These are phyloP conservation scores for Chondrostereum purpureum DNA, from an alignment of 1,284 basidiomycete species.

Conservation along the genomic window DNA sequence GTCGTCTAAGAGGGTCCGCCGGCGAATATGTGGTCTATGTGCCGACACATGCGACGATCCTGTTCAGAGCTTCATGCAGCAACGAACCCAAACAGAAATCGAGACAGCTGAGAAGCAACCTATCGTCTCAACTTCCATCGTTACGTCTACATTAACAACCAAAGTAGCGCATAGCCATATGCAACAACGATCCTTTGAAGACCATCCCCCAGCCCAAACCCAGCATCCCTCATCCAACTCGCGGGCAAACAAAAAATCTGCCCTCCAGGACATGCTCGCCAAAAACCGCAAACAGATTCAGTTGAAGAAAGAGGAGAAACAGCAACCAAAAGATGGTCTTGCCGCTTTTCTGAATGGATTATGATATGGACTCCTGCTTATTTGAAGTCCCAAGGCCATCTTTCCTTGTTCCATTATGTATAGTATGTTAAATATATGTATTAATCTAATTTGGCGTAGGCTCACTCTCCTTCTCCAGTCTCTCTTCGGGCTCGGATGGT, in stretches of 20 bases:
- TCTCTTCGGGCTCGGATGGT: slow-evolving; percentile 7
- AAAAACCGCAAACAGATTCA: slow-evolving; percentile 49
- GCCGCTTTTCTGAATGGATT: slow-evolving; percentile 52
- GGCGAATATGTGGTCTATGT: not conserved
- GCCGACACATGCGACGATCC: not conserved
- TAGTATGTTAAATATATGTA: too few species aligned
- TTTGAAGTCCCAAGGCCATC: too few species aligned
- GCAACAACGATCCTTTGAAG: too few species aligned
- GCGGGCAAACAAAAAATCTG: slow-evolving; percentile 40
- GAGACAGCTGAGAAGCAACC: too few species aligned
- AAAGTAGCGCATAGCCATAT: too few species aligned
- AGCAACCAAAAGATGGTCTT: slow-evolving; percentile 26
- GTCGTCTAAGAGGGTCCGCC: not conserved
- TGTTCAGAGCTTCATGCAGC: not conserved
- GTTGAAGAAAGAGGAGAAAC: slow-evolving; percentile 31
- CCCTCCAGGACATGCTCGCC: slow-evolving; percentile 55
- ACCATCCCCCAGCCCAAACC: too few species aligned
- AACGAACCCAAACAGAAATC: too few species aligned
- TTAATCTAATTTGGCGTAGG: too few species aligned
- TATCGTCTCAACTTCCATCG: too few species aligned
- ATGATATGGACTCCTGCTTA: too few species aligned
- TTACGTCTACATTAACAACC: too few species aligned
- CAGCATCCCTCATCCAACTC: slow-evolving; percentile 12
- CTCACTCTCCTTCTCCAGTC: slow-evolving; percentile 7
- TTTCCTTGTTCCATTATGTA: too few species aligned